Evolutionary conservation across 2,329 filamentous ascomycete species (phyloP).

Genomic region (Pseudonectria foliicola): DNA sequence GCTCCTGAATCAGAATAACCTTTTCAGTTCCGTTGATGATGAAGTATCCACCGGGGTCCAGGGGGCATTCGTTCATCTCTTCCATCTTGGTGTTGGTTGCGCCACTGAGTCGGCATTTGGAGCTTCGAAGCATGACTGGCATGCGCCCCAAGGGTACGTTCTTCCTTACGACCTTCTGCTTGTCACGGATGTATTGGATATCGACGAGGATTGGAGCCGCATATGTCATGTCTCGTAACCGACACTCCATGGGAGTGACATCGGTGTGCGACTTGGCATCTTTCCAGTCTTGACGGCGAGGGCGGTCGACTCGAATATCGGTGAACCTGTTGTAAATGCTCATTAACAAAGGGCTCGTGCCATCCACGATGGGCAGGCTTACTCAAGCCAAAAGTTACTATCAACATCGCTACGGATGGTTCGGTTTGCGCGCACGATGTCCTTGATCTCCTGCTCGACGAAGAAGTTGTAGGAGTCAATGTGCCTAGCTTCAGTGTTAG

Average conservation of each 20-base stretch:
- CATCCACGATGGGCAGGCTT: constrained; percentile 17
- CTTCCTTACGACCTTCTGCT: constrained; percentile 64
- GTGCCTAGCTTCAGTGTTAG: constrained; percentile 42
- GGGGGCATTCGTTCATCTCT: constrained; percentile 84
- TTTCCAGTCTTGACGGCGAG: constrained; percentile 71
- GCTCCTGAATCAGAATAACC: constrained; percentile 96
- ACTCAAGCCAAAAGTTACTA: constrained; percentile 83
- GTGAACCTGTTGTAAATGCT: constrained; percentile 49
- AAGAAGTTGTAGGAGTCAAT: constrained; percentile 99
- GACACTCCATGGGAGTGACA: constrained; percentile 93
- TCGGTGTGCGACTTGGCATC: constrained; percentile 62
- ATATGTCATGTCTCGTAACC: constrained; percentile 95
- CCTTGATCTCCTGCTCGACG: constrained; percentile 91
- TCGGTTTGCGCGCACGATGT: constrained; percentile 88
- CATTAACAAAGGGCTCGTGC: background rate
- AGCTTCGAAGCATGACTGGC: constrained; percentile 95
- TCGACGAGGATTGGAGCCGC: constrained; percentile 90
- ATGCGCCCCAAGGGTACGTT: constrained; percentile 81
- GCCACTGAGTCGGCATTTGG: constrained; percentile 78
- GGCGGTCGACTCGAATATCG: constrained; percentile 79
- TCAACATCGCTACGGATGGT: constrained; percentile 88
- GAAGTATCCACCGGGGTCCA: constrained; percentile 96
- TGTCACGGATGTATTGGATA: constrained; percentile 80
- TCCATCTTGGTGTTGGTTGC: constrained; percentile 87
- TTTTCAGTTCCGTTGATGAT: constrained; percentile 97